Evolutionary conservation across 257 asterid genomes (phyloP).

Genomic region (Galeopsis tetrahit): DNA sequence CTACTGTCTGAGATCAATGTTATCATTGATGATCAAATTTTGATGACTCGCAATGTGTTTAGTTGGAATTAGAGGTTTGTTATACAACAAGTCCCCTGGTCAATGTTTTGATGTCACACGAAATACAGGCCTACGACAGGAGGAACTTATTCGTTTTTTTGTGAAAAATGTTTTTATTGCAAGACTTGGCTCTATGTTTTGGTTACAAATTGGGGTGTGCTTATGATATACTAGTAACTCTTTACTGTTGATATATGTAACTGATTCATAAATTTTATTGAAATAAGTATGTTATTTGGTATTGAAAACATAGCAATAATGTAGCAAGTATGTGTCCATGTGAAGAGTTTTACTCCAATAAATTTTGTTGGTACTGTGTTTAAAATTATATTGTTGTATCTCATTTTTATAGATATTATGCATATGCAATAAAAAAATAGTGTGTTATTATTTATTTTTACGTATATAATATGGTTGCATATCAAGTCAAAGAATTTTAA

Average conservation of each 20-base stretch:
- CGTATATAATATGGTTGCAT: too few relatives aligned
- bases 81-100: not conserved
- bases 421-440: too few relatives aligned
- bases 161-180: not conserved
- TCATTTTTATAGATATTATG: too few relatives aligned
- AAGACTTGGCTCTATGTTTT: not conserved
- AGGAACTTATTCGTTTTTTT: not conserved
- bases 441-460: too few relatives aligned
- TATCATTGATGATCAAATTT: constrained; percentile 34
- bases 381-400: too few relatives aligned
- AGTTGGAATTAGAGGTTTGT: not conserved
- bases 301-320: too few relatives aligned
- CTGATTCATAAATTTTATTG: too few relatives aligned
- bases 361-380: too few relatives aligned
- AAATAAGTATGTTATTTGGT: too few relatives aligned
- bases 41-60: not conserved
- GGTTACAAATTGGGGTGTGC: not conserved
- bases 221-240: not conserved
- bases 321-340: too few relatives aligned
- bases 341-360: too few relatives aligned
- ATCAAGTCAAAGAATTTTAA: too few relatives aligned
- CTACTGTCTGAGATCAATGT: constrained; percentile 30
- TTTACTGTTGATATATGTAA: not conserved
- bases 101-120: not conserved
- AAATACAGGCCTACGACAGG: not conserved